Percentiles rank a stretch among this genome's conserved stretches.
These are phyloP conservation scores for Naematelia encephala DNA, from an alignment of 768 basidiomycete genomes.

Conservation along the genomic window DNA sequence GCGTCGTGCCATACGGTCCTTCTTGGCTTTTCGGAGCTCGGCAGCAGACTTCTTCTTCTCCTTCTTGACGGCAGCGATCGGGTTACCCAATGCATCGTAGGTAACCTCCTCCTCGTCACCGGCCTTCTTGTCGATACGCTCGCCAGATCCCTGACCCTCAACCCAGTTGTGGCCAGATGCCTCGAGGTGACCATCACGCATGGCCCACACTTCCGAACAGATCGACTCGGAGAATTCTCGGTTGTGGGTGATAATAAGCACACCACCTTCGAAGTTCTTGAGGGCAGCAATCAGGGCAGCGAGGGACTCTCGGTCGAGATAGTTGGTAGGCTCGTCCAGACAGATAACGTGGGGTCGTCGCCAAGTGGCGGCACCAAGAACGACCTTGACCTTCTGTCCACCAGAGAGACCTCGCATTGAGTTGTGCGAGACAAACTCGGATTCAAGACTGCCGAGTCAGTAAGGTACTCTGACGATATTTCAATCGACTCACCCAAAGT, in stretches of 20 bases:
- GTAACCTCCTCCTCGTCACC: slow-evolving; percentile 83
- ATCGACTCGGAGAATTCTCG: slow-evolving; percentile 98
- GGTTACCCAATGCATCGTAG: slow-evolving; percentile 97
- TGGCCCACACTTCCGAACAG: slow-evolving; percentile 98
- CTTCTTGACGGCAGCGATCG: slow-evolving; percentile 60
- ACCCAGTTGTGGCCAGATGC: slow-evolving; percentile 85
- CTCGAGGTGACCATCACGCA: slow-evolving; percentile 93
- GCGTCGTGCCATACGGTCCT: slow-evolving; percentile 73
- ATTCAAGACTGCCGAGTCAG: slow-evolving; percentile 69
- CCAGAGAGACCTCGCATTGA: slow-evolving; percentile 98
- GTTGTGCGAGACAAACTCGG: slow-evolving; percentile 99
- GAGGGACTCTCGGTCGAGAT: slow-evolving; percentile 98
- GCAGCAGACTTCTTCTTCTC: slow-evolving; percentile 75
- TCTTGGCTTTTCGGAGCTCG: slow-evolving; percentile 90
- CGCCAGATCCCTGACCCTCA: slow-evolving; percentile 92
- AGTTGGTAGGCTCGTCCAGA: slow-evolving; percentile 92
- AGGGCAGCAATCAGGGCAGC: slow-evolving; percentile 97
- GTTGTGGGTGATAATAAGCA: slow-evolving; percentile 95
- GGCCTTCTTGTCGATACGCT: slow-evolving; percentile 84
- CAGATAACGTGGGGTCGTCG: slow-evolving; percentile 97
- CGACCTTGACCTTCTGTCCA: slow-evolving; percentile 99
- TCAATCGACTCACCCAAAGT: slow-evolving; percentile 58
- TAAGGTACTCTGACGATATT: background rate
- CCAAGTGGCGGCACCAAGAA: slow-evolving; percentile 97
- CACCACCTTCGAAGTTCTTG: slow-evolving; percentile 97